These are phyloP conservation scores for Podosphaera xanthii DNA, from an alignment of 2,329 filamentous ascomycete genomes.

Conservation along the genomic window DNA sequence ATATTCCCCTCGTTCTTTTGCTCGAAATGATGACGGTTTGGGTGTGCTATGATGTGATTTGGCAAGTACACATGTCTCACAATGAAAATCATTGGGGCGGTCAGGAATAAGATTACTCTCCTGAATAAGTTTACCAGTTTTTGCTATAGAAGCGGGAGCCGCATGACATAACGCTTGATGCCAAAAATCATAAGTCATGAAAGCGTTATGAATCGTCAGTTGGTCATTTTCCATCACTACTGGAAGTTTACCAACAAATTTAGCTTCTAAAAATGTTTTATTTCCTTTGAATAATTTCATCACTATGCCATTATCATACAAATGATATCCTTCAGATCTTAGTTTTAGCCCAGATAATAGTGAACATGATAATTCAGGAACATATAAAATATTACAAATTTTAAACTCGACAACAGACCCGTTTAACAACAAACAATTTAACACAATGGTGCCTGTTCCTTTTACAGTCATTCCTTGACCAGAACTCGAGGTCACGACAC, in stretches of 20 bases:
- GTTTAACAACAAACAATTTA: background rate
- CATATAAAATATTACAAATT: background rate
- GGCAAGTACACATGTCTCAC: no score
- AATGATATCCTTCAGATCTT: background rate
- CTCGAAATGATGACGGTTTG: no score
- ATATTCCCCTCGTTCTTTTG: no score
- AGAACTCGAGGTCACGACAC: background rate
- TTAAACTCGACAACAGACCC: background rate
- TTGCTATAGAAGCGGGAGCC: no score
- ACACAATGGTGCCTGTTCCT: background rate
- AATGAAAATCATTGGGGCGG: no score
- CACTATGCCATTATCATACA: background rate
- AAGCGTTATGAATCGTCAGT: no score
- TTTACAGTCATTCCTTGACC: background rate
- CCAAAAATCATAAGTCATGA: no score
- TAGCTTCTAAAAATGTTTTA: background rate
- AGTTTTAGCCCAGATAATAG: background rate
- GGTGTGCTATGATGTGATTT: no score
- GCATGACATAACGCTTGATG: no score
- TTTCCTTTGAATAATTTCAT: background rate
- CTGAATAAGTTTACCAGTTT: no score
- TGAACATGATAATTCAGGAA: background rate
- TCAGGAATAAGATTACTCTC: no score
- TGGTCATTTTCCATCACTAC: background rate
- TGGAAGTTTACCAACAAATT: background rate